These are phyloP conservation scores for Glycyrrhiza uralensis DNA, from an alignment of 306 rosid species.

Conservation along the genomic window DNA sequence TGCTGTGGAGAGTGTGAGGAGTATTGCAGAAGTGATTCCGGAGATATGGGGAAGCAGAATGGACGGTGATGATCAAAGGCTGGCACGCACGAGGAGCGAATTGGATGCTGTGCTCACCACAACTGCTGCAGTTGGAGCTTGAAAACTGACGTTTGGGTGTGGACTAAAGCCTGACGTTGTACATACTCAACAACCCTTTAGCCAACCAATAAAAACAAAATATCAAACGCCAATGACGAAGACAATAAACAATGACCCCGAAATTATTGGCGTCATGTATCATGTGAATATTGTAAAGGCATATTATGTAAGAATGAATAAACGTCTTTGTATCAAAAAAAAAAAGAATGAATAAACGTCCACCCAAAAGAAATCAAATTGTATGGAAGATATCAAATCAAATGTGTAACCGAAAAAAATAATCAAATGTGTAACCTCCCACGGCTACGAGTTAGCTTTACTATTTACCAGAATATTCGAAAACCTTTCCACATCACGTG, in stretches of 20 bases:
- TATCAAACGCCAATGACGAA: background rate
- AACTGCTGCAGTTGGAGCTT: slow-evolving; percentile 63
- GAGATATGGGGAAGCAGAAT: slow-evolving; percentile 52
- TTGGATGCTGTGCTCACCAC: slow-evolving; percentile 44
- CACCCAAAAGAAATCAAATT: background rate
- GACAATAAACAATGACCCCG: background rate
- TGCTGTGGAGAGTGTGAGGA: slow-evolving; percentile 45
- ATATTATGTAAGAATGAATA: background rate
- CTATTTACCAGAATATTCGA: background rate
- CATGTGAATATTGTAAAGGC: slow-evolving; percentile 27
- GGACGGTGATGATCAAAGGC: slow-evolving; percentile 30
- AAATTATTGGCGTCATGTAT: background rate
- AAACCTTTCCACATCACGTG: background rate
- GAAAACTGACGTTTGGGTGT: slow-evolving; percentile 10
- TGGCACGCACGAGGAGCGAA: slow-evolving; percentile 48
- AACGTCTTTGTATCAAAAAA: too few species aligned
- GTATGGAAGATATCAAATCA: background rate
- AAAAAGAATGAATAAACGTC: background rate
- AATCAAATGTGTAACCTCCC: too few species aligned
- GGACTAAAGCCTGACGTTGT: background rate
- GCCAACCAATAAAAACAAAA: background rate
- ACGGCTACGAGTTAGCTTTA: too few species aligned
- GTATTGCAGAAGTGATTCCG: slow-evolving; percentile 42
- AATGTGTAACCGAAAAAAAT: background rate
- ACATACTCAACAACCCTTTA: background rate